phyloP scores from a whole-genome alignment of 768 basidiomycete species.

The Macrocybe gigantea region DNA sequence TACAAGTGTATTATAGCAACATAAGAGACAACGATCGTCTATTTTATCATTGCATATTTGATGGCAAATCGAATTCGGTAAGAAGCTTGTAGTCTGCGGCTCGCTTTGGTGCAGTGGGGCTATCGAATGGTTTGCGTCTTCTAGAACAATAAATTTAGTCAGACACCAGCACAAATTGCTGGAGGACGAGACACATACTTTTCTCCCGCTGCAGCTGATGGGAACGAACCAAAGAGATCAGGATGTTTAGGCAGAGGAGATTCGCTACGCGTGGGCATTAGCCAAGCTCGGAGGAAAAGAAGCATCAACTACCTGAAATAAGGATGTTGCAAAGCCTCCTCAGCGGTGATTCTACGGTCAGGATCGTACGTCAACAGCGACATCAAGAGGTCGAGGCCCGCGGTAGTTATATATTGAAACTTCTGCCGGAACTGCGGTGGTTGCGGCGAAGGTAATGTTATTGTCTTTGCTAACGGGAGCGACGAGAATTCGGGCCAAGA shows the following conservation, averaged over 20 bases:
- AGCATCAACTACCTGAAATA: conserved; percentile 71
- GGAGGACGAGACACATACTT: conserved; percentile 45
- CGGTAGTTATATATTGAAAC: conserved; percentile 78
- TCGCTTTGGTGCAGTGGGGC: conserved; percentile 75
- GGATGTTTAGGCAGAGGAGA: conserved; percentile 95
- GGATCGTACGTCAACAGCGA: conserved; percentile 88
- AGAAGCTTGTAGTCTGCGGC: conserved; percentile 63
- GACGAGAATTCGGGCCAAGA: conserved; percentile 83
- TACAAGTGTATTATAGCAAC: no score
- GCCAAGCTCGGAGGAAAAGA: background rate
- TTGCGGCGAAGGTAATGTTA: conserved; percentile 72
- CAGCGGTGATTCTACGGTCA: conserved; percentile 76
- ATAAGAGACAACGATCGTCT: background rate
- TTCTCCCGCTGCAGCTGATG: conserved; percentile 94
- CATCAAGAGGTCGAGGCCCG: conserved; percentile 81
- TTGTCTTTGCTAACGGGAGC: conserved; percentile 76
- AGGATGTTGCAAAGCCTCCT: conserved; percentile 84
- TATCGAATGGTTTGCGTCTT: conserved; percentile 71
- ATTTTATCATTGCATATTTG: conserved; percentile 8
- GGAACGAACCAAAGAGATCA: conserved; percentile 93
- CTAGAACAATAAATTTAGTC: conserved; percentile 29
- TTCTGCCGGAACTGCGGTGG: conserved; percentile 75
- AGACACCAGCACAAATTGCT: background rate
- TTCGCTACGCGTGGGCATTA: conserved; percentile 48
- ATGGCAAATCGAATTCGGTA: conserved; percentile 52